Evolutionary conservation across 169 alveolate genomes (phyloP), one percentile per base, ranked within the genome.

Genomic region (Plasmodium malariae): DNA sequence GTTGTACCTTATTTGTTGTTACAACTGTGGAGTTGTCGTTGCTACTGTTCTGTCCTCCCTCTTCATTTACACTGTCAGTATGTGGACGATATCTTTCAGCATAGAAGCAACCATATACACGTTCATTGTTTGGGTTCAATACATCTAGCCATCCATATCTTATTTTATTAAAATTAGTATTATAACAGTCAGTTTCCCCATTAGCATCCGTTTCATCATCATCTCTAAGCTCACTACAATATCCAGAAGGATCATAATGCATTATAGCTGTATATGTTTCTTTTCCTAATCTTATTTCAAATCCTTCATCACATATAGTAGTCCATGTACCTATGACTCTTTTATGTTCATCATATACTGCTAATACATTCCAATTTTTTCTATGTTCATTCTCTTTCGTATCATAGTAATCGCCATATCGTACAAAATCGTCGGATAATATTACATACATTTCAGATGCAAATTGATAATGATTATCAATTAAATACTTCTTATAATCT

Each of bases 61-160:
- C 0, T 3, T 17, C 19, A 24, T 59, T 59, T 12, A 65, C 6
- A 9, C 17, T 7, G 11, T 65, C 51, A 5, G 14, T 17, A 36
- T 34, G 24, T 30, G 17, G 17, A 28, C 2, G 49, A 9, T 34
- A 28, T 48, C 36, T 74, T 63, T 74, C 88, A 1, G 88, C 88
- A 48, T 74, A 74, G 48, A 74, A 74, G 30, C 88, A 74, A 14
- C 74, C 88, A 9, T 57, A 60, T 36, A 30, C 24, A 36, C 40
- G 72, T 17, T 63, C 67, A 78, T 36, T 51, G 1, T 78, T 21
- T 5, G 9, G 11, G 5, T 55, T 36, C 1, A 9, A 17, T 1
- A 74, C 48, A 59, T 83, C 91, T 12, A 83, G 12, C 91, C 91
- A 83, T 11, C 91, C 91, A 40, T 32, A 83, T 83, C 91, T 48